Evolutionary conservation across 2,329 filamentous ascomycete species (phyloP), one percentile per base, ranked within the genome.

Genomic region (Nemania diffusa): DNA sequence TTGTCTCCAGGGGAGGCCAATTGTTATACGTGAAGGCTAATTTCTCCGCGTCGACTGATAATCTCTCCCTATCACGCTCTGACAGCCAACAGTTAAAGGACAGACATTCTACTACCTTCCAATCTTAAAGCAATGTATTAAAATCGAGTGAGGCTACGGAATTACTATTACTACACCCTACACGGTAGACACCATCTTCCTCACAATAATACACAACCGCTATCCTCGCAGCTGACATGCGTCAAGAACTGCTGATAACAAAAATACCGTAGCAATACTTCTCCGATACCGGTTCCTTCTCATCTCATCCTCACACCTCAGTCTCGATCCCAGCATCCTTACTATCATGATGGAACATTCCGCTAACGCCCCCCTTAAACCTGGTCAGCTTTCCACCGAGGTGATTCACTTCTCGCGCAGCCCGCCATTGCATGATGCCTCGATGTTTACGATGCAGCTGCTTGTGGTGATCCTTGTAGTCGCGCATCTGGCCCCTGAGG

Each of bases 351-450:
- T 88, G 83, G 71, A 92, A 88, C 3, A 85, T 80, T 29, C 84
- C 79, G 67, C 84, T 83, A 1, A 88, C 83, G 62, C 88, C 87
- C 44, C 88, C 85, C 73, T 88, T 87, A 65, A 90, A 83, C 77
- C 85, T 86, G 37, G 80, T 81, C 9, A 84, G 69, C 73, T 89
- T 86, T 81, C 79, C 61, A 78, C 88, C 76, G 82, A 82, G 22
- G 83, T 85, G 79, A 71, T 85, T 82, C 67, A 81, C 78, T 85
- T 73, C 85, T 77, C 82, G 81, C n/a, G 81, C 81, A 15, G 80
- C 81, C n/a, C 83, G 80, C 88, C 90, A 93, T 79, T 93, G 91
- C 91, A 93, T 93, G 46, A 91, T 75, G 0, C 91, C 91, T 24
- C 89, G 80, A 73, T 93, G 89, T 74, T 87, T 85, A 56, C 90